Conservation (phyloP, 345 rosid genomes). For the Kernera saxatilis region DNA sequence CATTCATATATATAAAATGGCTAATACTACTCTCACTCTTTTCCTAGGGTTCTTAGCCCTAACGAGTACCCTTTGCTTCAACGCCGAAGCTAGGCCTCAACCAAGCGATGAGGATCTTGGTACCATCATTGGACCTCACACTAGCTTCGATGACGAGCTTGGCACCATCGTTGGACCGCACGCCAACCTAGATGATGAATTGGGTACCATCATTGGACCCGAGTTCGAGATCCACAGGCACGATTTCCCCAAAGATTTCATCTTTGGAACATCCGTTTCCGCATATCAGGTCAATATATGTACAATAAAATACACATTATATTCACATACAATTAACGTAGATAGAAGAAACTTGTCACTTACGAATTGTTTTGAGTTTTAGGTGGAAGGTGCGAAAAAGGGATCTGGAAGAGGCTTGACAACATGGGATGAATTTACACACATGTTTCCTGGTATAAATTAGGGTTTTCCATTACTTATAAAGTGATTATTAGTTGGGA, state of each 20-base stretch:
- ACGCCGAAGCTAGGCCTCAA: constrained; percentile 26
- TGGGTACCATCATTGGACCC: constrained; percentile 31
- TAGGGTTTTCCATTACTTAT: background rate
- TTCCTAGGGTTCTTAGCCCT: constrained; percentile 18
- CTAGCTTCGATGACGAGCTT: constrained; percentile 14
- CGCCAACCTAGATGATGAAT: constrained; percentile 11
- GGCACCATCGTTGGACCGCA: constrained; percentile 15
- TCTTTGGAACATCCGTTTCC: constrained; percentile 31
- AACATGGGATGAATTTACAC: constrained; percentile 31
- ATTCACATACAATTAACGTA: background rate
- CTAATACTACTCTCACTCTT: background rate
- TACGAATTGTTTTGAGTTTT: background rate
- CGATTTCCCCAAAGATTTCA: constrained; percentile 23
- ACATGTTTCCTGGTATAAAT: constrained; percentile 24
- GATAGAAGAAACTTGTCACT: background rate
- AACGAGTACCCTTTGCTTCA: constrained; percentile 14
- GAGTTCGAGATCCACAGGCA: constrained; percentile 9
- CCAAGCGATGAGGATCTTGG: constrained; percentile 29
- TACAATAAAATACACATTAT: background rate
- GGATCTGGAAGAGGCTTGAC: constrained; percentile 33
- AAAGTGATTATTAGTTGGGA: background rate
- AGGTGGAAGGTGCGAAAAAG: constrained; percentile 35
- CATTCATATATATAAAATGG: background rate
- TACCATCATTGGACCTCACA: constrained; percentile 21
- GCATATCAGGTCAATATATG: constrained; percentile 25